Evolutionary conservation across 805 yeast genomes (phyloP).

Genomic region (Candida coquimbonensis): DNA sequence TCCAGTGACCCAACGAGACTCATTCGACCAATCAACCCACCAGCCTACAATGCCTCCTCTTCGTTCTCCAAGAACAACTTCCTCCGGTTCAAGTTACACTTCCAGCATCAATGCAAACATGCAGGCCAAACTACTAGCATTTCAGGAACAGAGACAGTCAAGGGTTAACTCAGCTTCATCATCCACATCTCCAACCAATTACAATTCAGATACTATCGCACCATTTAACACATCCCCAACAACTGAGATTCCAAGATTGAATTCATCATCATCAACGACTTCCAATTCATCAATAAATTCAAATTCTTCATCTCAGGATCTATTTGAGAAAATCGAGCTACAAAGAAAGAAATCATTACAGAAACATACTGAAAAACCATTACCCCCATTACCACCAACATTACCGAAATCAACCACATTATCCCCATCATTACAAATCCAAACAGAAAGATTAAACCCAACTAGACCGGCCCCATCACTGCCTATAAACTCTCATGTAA

Average conservation of each 20-base stretch:
- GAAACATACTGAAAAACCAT: conserved; percentile 20
- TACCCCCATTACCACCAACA: conserved; percentile 35
- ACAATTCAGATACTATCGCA: conserved; percentile 1
- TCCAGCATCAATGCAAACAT: conserved; percentile 59
- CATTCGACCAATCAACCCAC: not conserved
- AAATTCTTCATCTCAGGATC: conserved; percentile 3
- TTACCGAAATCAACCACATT: conserved; percentile 4
- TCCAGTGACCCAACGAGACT: not conserved
- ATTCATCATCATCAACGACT: not conserved
- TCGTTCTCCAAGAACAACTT: conserved; percentile 19
- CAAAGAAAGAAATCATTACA: conserved; percentile 17
- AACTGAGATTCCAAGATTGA: not conserved
- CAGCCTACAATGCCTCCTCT: conserved; percentile 1
- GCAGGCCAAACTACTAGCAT: conserved; percentile 81
- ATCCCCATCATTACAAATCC: not conserved
- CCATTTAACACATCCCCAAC: not conserved
- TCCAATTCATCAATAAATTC: conserved; percentile 3
- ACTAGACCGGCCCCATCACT: conserved; percentile 25
- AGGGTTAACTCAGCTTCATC: conserved; percentile 20
- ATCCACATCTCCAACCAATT: conserved; percentile 7
- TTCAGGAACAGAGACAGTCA: conserved; percentile 71
- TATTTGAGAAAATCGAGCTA: conserved; percentile 14
- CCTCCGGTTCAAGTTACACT: conserved; percentile 20
- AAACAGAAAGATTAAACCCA: conserved; percentile 14
- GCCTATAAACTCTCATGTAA: conserved; percentile 44